Base-by-base conservation (phyloP, 208 protist species). In the Trypanosoma cruzi region DNA sequence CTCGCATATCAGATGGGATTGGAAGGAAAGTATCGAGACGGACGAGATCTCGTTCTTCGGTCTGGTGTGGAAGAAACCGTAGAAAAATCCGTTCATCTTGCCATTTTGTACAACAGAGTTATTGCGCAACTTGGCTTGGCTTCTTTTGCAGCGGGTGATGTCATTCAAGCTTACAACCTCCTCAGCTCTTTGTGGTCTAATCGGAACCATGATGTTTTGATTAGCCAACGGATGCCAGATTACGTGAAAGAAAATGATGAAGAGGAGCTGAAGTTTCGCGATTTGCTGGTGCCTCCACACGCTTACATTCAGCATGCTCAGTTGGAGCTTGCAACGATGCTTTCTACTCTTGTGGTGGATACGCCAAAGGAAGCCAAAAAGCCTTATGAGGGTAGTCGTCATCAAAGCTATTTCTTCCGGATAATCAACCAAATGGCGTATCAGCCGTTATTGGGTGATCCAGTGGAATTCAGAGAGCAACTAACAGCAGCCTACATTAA, bases 1-100 rank as follows among this genome's bases (percentile, higher is more conserved):
- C 56, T 88, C 20, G 88, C 82, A 28, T 96, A 93, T 75, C 90
- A 96, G 77, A 78, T 85, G 67, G 90, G 75, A n/a, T 77, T 94
- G 26, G 31, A 73, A 24, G 88, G 90, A 65, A 66, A 81, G 37
- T 96, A 90, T 70, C 81, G 81, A 36, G 82, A 92, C 60, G 90
- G 82, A 34, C 73, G 85, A 16, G 90, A 96, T 64, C 66, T 88
- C 34, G 64, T 96, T 34, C 79, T 90, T 66, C 88, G 90, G 42
- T 85, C 86, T 29, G 79, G 75, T 40, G 65, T 85, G 37, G 66
- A 68, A 2, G 80, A 79, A 52, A 75, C 63, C 58, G 56, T 88
- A 68, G 58, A 54, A 29, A 68, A 56, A n/a, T 76, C 60, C 50
- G 52, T 73, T 40, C 65, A 76, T 46, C 79, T 92, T 48, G 74